These are phyloP conservation scores for Immersiporthe knoxdaviesiana DNA, from an alignment of 2,329 filamentous ascomycete genomes.

Conservation along the genomic window DNA sequence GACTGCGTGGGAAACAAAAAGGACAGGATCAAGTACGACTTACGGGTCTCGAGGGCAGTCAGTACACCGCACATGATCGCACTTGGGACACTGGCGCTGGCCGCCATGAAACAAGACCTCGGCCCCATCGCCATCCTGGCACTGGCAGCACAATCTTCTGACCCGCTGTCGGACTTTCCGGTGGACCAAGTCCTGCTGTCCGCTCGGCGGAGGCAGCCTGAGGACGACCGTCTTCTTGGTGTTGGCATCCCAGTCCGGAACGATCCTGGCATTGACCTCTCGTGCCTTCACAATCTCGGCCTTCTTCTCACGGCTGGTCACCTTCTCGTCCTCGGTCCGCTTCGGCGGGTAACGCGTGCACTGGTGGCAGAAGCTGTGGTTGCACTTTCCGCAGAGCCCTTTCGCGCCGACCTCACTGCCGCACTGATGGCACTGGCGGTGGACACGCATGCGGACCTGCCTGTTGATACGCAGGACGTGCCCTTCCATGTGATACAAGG, in stretches of 20 bases:
- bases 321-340: conserved; percentile 59
- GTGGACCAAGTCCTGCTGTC: conserved; percentile 68
- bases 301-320: conserved; percentile 55
- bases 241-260: conserved; percentile 53
- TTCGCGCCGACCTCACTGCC: conserved; percentile 52
- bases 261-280: conserved; percentile 58
- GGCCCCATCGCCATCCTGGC: conserved; percentile 40
- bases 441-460: conserved; percentile 76
- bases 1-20: background rate
- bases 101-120: conserved; percentile 61
- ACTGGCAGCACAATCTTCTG: conserved; percentile 76
- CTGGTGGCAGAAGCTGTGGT: conserved; percentile 78
- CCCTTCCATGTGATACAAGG: conserved; percentile 57
- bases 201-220: conserved; percentile 66
- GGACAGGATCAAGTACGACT: conserved; percentile 42
- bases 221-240: conserved; percentile 56
- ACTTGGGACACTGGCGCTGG: conserved; percentile 67
- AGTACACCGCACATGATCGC: conserved; percentile 75
- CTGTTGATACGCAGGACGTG: conserved; percentile 70
- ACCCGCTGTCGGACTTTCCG: conserved; percentile 74
- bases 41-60: conserved; percentile 82
- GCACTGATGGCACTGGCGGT: conserved; percentile 81
- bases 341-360: conserved; percentile 76
- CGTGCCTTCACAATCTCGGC: conserved; percentile 57
- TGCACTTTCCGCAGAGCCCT: conserved; percentile 77